These are phyloP conservation scores for Filosporella fistucella DNA, from an alignment of 495 filamentous ascomycete genomes.

Conservation along the genomic window DNA sequence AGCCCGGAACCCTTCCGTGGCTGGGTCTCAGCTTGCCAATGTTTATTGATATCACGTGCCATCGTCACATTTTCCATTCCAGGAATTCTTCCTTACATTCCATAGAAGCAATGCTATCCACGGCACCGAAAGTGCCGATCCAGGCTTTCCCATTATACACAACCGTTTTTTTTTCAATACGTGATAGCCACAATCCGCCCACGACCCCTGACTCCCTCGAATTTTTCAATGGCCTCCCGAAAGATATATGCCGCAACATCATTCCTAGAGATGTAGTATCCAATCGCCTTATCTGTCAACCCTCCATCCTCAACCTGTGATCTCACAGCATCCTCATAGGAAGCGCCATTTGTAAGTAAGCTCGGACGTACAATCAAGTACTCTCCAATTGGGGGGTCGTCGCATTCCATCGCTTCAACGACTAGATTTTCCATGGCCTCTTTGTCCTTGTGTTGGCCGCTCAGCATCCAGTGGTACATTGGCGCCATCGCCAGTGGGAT, in stretches of 20 bases:
- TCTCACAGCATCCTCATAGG: not conserved
- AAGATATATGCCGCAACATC: slow-evolving; percentile 9
- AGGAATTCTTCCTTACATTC: too few relatives aligned
- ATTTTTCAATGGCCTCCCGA: not conserved
- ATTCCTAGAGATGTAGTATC: slow-evolving; percentile 10
- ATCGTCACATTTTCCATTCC: too few relatives aligned
- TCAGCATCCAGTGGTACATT: not conserved
- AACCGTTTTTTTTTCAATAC: too few relatives aligned
- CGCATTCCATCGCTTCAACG: not conserved
- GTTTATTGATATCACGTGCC: too few relatives aligned
- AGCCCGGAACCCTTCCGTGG: too few relatives aligned
- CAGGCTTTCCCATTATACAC: too few relatives aligned
- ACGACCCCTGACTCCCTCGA: too few relatives aligned
- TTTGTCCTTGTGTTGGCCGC: slow-evolving; percentile 7
- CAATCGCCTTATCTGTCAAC: slow-evolving; percentile 3
- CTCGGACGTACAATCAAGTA: slow-evolving; percentile 1
- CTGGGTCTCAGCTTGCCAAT: too few relatives aligned
- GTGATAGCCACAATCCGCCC: too few relatives aligned
- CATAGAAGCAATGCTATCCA: too few relatives aligned
- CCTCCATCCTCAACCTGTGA: not conserved
- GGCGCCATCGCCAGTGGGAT: not conserved
- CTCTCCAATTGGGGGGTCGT: not conserved
- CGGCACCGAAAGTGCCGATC: too few relatives aligned
- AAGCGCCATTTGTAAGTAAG: slow-evolving; percentile 2
- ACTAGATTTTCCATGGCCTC: slow-evolving; percentile 4